Evolutionary conservation across 495 filamentous ascomycete species (phyloP).

Genomic region (Polyplosphaeria fusca): DNA sequence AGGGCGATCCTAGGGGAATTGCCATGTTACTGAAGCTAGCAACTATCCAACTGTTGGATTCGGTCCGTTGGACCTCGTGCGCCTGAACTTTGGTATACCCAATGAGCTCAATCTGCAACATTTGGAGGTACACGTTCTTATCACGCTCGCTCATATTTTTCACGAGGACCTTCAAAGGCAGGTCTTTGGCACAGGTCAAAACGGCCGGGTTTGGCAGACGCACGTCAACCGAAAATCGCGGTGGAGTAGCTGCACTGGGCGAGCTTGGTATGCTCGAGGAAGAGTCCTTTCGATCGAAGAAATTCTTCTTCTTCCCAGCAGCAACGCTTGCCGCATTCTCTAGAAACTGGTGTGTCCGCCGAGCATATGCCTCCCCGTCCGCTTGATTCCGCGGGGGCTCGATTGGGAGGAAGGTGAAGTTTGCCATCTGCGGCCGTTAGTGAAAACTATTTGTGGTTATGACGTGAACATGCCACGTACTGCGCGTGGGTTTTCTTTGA

Average conservation of each 20-base stretch:
- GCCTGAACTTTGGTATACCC: constrained; percentile 75
- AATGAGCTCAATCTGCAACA: constrained; percentile 75
- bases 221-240: constrained; percentile 65
- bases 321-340: constrained; percentile 57
- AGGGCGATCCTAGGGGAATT: constrained; percentile 57
- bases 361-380: constrained; percentile 76
- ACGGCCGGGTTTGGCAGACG: constrained; percentile 85
- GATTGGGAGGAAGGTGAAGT: constrained; percentile 85
- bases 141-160: constrained; percentile 65
- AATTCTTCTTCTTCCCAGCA: constrained; percentile 31
- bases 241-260: constrained; percentile 38
- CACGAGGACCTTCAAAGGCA: constrained; percentile 76
- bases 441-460: too few species aligned
- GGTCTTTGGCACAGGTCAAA: constrained; percentile 77
- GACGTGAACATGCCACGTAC: constrained; percentile 38
- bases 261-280: constrained; percentile 23
- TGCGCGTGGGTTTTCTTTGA: constrained; percentile 77
- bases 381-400: constrained; percentile 72
- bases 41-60: constrained; percentile 66
- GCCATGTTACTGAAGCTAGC: constrained; percentile 63
- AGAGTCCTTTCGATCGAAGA: constrained; percentile 25
- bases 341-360: constrained; percentile 72
- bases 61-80: constrained; percentile 63
- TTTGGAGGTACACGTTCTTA: constrained; percentile 68
- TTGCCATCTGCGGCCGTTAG: constrained; percentile 38